Conservation (phyloP, 2,329 filamentous ascomycete species). For the Paramyrothecium sp. region DNA sequence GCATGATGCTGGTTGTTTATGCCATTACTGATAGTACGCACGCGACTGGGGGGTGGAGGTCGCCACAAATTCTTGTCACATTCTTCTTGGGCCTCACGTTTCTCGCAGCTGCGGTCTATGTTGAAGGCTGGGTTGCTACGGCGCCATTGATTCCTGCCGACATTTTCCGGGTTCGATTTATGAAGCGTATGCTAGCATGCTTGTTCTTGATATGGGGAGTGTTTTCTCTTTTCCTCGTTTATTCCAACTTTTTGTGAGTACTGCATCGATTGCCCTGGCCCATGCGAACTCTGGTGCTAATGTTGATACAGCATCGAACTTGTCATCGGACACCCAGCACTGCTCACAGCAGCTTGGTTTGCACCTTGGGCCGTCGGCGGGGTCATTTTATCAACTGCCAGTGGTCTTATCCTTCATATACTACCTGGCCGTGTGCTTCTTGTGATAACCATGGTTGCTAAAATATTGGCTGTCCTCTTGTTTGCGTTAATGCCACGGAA, state of each 20-base stretch:
- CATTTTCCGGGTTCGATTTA: conserved; percentile 61
- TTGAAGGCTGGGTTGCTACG: conserved; percentile 62
- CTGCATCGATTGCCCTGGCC: background rate
- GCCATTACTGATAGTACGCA: conserved; percentile 66
- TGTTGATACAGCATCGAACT: conserved; percentile 44
- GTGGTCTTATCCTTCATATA: conserved; percentile 55
- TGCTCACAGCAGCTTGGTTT: conserved; percentile 59
- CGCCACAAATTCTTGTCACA: conserved; percentile 61
- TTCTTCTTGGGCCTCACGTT: conserved; percentile 56
- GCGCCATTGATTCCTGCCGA: conserved; percentile 62
- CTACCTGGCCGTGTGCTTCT: conserved; percentile 53
- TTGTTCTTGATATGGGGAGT: conserved; percentile 50
- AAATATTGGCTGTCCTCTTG: conserved; percentile 48
- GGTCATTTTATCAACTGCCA: conserved; percentile 50
- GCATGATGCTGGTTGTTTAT: conserved; percentile 65
- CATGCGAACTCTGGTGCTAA: background rate
- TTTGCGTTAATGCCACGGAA: conserved; percentile 54
- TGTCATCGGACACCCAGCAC: conserved; percentile 48
- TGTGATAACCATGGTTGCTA: conserved; percentile 49
- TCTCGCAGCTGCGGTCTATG: conserved; percentile 54
- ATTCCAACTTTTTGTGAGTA: conserved; percentile 61
- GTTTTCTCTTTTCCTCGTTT: conserved; percentile 63
- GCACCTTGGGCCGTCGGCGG: conserved; percentile 59
- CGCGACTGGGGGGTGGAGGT: conserved; percentile 59
- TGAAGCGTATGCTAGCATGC: conserved; percentile 54